Conservation (phyloP, 2,329 filamentous ascomycete genomes). For the Colletotrichum sp. region DNA sequence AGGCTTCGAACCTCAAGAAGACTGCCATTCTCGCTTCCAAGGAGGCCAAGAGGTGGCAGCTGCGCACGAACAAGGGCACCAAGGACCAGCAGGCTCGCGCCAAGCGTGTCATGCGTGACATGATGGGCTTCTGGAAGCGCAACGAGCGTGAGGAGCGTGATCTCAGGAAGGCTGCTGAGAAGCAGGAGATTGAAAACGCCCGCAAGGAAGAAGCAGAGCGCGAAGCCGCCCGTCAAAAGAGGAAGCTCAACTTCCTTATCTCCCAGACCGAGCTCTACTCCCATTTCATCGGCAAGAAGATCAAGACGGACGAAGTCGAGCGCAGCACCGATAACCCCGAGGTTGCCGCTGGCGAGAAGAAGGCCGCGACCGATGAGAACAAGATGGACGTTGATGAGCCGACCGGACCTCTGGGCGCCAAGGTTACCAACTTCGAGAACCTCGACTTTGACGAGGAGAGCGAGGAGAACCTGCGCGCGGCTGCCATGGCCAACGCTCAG, state of each 20-base stretch:
- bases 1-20: conserved; percentile 96
- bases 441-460: conserved; percentile 96
- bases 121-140: conserved; percentile 99
- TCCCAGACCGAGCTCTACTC: conserved; percentile 99
- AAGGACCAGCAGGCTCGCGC: conserved; percentile 97
- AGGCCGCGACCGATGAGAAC: conserved; percentile 42
- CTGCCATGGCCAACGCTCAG: conserved; percentile 94
- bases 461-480: conserved; percentile 79
- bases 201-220: conserved; percentile 97
- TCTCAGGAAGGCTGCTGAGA: conserved; percentile 90
- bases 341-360: conserved; percentile 60
- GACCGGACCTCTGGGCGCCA: conserved; percentile 61
- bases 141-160: conserved; percentile 98
- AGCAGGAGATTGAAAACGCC: conserved; percentile 94
- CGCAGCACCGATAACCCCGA: conserved; percentile 84
- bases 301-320: conserved; percentile 96
- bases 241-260: conserved; percentile 99
- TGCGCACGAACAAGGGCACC: conserved; percentile 96
- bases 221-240: conserved; percentile 95
- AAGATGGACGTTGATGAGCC: conserved; percentile 57
- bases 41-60: conserved; percentile 96
- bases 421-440: conserved; percentile 93
- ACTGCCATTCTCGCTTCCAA: conserved; percentile 96
- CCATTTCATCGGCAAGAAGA: conserved; percentile 99
- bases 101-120: conserved; percentile 98